These are phyloP conservation scores for Aureobasidium sp. DNA, from an alignment of 2,329 filamentous ascomycete genomes.

Conservation along the genomic window DNA sequence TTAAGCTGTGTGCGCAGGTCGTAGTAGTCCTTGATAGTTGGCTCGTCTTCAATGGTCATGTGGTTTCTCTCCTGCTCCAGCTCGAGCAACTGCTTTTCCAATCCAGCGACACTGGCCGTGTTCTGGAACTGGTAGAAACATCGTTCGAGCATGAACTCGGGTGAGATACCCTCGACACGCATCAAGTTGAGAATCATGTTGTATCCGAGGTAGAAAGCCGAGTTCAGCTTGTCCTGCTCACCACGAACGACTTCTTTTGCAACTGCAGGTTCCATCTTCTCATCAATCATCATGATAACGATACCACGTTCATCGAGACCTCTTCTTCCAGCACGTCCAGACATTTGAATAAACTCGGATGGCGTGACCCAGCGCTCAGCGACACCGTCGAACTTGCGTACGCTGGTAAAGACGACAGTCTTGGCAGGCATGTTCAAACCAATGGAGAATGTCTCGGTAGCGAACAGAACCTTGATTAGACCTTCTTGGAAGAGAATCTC, in stretches of 20 bases:
- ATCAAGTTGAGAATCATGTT: slow-evolving; percentile 98
- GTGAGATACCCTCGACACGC: slow-evolving; percentile 97
- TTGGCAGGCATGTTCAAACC: slow-evolving; percentile 98
- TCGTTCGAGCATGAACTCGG: slow-evolving; percentile 96
- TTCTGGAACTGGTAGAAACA: slow-evolving; percentile 99
- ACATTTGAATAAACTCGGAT: slow-evolving; percentile 98
- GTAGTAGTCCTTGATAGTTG: slow-evolving; percentile 88
- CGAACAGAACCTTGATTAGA: slow-evolving; percentile 94
- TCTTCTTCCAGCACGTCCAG: slow-evolving; percentile 89
- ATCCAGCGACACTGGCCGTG: slow-evolving; percentile 69
- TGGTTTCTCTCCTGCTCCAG: slow-evolving; percentile 67
- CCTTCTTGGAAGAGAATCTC: slow-evolving; percentile 98
- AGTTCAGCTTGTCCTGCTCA: slow-evolving; percentile 94
- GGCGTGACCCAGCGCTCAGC: slow-evolving; percentile 76
- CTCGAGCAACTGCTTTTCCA: slow-evolving; percentile 76
- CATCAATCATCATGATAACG: slow-evolving; percentile 99
- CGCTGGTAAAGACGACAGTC: slow-evolving; percentile 96
- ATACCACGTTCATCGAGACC: slow-evolving; percentile 96
- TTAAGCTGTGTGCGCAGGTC: slow-evolving; percentile 78
- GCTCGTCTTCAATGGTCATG: slow-evolving; percentile 76
- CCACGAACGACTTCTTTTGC: slow-evolving; percentile 94
- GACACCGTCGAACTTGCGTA: slow-evolving; percentile 88
- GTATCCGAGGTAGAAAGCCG: slow-evolving; percentile 94
- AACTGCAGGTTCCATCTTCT: slow-evolving; percentile 89
- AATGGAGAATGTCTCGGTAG: slow-evolving; percentile 97